Conservation (phyloP, 1,284 basidiomycete species). For the Vanrija pseudolonga region DNA sequence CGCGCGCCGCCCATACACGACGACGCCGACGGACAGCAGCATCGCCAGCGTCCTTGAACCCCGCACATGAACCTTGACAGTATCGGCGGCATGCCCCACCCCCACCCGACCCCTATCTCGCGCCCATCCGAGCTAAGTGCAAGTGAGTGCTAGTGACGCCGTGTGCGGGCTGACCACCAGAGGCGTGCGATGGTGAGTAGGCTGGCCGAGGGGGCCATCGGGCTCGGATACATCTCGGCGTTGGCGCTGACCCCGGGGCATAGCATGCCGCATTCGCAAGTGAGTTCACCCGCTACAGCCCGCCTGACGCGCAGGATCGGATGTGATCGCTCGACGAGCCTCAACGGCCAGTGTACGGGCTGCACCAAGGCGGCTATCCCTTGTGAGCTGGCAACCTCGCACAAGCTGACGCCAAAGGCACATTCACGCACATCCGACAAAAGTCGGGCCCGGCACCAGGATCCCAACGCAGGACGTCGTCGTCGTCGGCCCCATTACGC, state of each 20-base stretch:
- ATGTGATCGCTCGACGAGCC: background rate
- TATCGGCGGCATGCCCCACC: too few relatives aligned
- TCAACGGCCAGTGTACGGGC: background rate
- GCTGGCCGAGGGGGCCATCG: too few relatives aligned
- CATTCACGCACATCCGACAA: slow-evolving; percentile 1
- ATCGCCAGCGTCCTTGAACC: too few relatives aligned
- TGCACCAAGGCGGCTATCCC: background rate
- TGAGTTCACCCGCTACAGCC: background rate
- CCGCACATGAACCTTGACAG: too few relatives aligned
- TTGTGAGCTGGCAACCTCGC: background rate
- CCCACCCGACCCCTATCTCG: too few relatives aligned
- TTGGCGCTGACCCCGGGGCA: background rate
- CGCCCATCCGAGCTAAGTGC: too few relatives aligned
- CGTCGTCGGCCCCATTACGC: too few relatives aligned
- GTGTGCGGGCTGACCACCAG: background rate
- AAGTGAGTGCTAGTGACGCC: too few relatives aligned
- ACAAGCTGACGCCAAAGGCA: background rate
- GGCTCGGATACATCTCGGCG: too few relatives aligned
- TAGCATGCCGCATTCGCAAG: slow-evolving; percentile 4
- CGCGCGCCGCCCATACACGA: too few relatives aligned
- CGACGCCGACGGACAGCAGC: too few relatives aligned
- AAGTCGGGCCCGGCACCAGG: background rate
- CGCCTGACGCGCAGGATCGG: background rate
- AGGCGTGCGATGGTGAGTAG: slow-evolving; percentile 1
- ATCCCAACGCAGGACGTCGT: too few relatives aligned